Percentiles rank a stretch among this genome's conserved stretches.
Evolutionary conservation across 75 land plant species (phyloP).

Genomic region (Chamaecyparis obtusa): DNA sequence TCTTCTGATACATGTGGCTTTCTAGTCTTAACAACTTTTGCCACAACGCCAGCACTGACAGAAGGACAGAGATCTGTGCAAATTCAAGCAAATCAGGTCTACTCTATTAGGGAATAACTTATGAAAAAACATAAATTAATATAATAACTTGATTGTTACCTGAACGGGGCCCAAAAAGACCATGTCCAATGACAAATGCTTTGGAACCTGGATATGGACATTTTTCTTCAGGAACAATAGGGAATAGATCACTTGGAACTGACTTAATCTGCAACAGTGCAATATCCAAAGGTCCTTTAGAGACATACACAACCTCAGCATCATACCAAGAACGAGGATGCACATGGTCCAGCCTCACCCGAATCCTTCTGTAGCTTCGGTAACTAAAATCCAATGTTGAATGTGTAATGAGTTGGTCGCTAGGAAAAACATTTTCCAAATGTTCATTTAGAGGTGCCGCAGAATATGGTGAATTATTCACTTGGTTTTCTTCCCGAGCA

Average conservation of each 20-base stretch:
- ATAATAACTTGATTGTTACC: conserved; percentile 37
- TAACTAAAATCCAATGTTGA: conserved; percentile 11
- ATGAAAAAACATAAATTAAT: background rate
- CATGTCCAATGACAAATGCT: conserved; percentile 88
- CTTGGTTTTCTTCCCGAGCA: background rate
- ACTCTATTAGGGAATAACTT: background rate
- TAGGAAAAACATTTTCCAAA: background rate
- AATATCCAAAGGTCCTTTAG: conserved; percentile 84
- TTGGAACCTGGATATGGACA: conserved; percentile 63
- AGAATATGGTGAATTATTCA: background rate
- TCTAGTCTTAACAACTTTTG: conserved; percentile 67
- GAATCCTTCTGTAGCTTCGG: conserved; percentile 42
- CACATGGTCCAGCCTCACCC: conserved; percentile 64
- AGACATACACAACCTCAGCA: conserved; percentile 74
- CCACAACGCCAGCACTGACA: conserved; percentile 70
- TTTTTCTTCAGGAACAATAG: conserved; percentile 50
- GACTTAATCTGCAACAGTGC: conserved; percentile 73
- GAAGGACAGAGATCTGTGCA: conserved; percentile 66
- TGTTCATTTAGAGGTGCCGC: background rate
- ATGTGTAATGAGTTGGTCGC: conserved; percentile 7
- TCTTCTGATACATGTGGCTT: conserved; percentile 10
- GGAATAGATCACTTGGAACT: conserved; percentile 43
- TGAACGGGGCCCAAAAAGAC: conserved; percentile 85
- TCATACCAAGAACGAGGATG: conserved; percentile 70
- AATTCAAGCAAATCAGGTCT: conserved; percentile 3